These are phyloP conservation scores for Leccinellum luteum DNA, from an alignment of 768 basidiomycete species.

Conservation along the genomic window DNA sequence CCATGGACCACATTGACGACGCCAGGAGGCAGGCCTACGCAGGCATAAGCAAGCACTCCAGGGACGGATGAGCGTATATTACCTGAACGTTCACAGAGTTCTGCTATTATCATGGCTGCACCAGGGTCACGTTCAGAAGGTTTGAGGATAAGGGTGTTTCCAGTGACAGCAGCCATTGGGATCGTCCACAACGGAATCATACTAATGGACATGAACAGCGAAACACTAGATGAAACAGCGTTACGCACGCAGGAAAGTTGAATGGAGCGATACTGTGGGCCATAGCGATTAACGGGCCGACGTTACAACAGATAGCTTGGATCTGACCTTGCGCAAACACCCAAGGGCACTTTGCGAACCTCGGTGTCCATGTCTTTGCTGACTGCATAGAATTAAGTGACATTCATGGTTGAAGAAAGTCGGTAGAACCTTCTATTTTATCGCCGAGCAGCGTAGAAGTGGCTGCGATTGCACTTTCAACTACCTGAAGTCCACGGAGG, in stretches of 20 bases:
- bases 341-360: constrained; percentile 77
- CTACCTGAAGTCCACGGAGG: constrained; percentile 87
- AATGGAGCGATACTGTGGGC: constrained; percentile 71
- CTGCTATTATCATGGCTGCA: constrained; percentile 96
- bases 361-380: constrained; percentile 97
- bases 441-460: constrained; percentile 87
- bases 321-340: constrained; percentile 71
- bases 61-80: neutral
- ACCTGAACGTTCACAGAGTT: constrained; percentile 87
- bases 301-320: neutral
- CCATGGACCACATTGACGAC: constrained; percentile 94
- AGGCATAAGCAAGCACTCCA: neutral
- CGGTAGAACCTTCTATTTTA: constrained; percentile 76
- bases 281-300: constrained; percentile 1
- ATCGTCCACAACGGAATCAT: constrained; percentile 99
- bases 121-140: constrained; percentile 97
- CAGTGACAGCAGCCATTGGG: constrained; percentile 82
- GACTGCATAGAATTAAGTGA: constrained; percentile 44
- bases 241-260: constrained; percentile 80
- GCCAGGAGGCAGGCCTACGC: constrained; percentile 71
- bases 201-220: constrained; percentile 33
- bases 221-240: neutral
- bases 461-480: constrained; percentile 75
- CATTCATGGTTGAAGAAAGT: neutral
- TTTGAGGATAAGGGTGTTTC: constrained; percentile 93